These are phyloP conservation scores for Botrytis porri DNA, from an alignment of 2,329 filamentous ascomycete species.

Conservation along the genomic window DNA sequence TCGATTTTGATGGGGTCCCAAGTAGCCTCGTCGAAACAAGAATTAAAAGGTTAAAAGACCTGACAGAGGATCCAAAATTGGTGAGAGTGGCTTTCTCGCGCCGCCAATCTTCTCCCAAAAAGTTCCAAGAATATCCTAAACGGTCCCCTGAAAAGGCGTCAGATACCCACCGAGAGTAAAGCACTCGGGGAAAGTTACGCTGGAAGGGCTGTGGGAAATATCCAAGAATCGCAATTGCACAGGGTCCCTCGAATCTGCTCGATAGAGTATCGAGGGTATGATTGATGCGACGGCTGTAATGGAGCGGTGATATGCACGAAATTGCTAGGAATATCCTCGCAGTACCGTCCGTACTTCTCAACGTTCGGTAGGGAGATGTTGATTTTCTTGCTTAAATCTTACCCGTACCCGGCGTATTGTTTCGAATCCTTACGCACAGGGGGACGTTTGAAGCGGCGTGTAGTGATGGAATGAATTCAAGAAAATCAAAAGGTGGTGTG, in stretches of 20 bases:
- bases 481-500: neutral
- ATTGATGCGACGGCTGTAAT: conserved; percentile 19
- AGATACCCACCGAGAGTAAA: neutral
- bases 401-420: conserved; percentile 17
- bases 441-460: conserved; percentile 1
- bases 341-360: conserved; percentile 20
- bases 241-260: conserved; percentile 17
- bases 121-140: neutral
- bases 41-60: neutral
- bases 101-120: neutral
- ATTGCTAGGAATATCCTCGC: conserved; percentile 19
- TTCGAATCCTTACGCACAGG: conserved; percentile 19
- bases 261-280: conserved; percentile 16
- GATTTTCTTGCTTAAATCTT: conserved; percentile 11
- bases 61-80: neutral
- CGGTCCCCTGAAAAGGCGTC: neutral
- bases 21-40: conserved; percentile 3
- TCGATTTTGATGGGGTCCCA: neutral
- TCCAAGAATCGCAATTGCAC: neutral
- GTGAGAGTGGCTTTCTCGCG: neutral
- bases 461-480: neutral
- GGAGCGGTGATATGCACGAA: conserved; percentile 19
- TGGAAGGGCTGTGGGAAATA: conserved; percentile 6
- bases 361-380: conserved; percentile 16
- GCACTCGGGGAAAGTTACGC: neutral